Evolutionary conservation across 148 eudicot species (phyloP), one percentile per base, ranked within the genome.

Genomic region (Camellia japonica): DNA sequence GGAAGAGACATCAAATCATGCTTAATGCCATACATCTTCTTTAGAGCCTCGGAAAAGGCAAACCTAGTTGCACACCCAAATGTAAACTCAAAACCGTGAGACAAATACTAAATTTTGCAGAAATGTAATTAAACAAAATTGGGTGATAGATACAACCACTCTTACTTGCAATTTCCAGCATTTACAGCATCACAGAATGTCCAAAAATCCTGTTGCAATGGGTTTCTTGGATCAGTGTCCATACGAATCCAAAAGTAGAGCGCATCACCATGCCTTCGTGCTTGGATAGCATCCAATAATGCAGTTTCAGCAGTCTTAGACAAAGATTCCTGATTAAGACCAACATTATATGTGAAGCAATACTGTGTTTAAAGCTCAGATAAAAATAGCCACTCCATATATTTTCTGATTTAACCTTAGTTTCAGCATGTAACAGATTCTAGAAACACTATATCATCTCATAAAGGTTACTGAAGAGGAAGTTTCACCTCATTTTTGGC

Each of bases 101-200:
- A 68, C 18, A 14, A 49, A 52, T 76, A 23, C 41, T 58, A 70
- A 69, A 11, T 46, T 4, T 52, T 19, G 72, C 41, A 38, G 47
- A 69, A 19, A 58, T 44, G 46, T 20, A 30, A 54, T 3, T 56
- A 68, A 7, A 14, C 74, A 68, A 51, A 54, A 51, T 52, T 41
- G 41, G 20, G 44, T 52, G 54, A 52, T 23, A 72, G 61, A 67
- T 30, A 76, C 7, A 13, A 10, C 4, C 43, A 55, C 44, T 10
- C 91, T 77, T 87, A 93, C 99, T 86, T 90, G 90, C 99, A 96
- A 85, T 93, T 93, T 41, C 99, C 99, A 70, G 99, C 95, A 87
- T 96, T 96, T 62, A 96, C 73, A 77, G 95, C 86, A 85, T 96
- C 98, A 86, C 99, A 96, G 80, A 96, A 96, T 74, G 98, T 87